These are phyloP conservation scores for Gossypium davidsonii DNA, from an alignment of 441 rosid genomes.

Conservation along the genomic window DNA sequence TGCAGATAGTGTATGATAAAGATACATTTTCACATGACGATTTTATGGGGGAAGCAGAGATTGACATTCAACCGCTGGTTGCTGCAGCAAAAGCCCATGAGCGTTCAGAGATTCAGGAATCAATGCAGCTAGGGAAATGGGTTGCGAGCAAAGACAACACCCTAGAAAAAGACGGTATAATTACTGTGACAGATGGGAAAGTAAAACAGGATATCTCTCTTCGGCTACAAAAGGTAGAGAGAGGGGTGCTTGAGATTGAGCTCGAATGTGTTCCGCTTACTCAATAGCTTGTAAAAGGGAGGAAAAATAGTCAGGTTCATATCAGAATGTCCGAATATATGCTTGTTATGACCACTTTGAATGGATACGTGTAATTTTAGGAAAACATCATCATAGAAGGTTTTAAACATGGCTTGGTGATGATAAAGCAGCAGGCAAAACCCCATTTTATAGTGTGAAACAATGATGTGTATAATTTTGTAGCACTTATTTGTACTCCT, in stretches of 20 bases:
- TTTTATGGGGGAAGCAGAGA: slow-evolving; percentile 96
- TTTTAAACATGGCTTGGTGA: neutral
- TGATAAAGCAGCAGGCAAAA: neutral
- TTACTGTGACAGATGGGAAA: slow-evolving; percentile 57
- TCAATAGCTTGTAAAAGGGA: slow-evolving; percentile 35
- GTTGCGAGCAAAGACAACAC: slow-evolving; percentile 66
- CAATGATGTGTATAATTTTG: neutral
- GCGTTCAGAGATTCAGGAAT: slow-evolving; percentile 40
- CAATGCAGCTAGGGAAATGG: slow-evolving; percentile 77
- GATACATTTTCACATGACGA: slow-evolving; percentile 84
- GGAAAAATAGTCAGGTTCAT: neutral
- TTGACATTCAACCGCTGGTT: slow-evolving; percentile 85
- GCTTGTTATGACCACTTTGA: neutral
- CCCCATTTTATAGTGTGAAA: neutral
- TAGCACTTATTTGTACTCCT: neutral
- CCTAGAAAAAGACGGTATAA: slow-evolving; percentile 66
- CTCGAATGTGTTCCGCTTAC: slow-evolving; percentile 91
- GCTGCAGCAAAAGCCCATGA: slow-evolving; percentile 77
- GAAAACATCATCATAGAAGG: neutral
- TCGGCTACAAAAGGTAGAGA: slow-evolving; percentile 80
- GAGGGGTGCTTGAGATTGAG: slow-evolving; percentile 80
- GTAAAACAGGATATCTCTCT: slow-evolving; percentile 75
- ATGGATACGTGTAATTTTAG: neutral
- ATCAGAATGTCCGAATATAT: neutral
- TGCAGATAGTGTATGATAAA: slow-evolving; percentile 85